A percentile compares a stretch with the other conserved stretches of the same genome.
These are phyloP conservation scores for Microcyclosporella mali DNA, from an alignment of 2,329 filamentous ascomycete genomes.

Conservation along the genomic window DNA sequence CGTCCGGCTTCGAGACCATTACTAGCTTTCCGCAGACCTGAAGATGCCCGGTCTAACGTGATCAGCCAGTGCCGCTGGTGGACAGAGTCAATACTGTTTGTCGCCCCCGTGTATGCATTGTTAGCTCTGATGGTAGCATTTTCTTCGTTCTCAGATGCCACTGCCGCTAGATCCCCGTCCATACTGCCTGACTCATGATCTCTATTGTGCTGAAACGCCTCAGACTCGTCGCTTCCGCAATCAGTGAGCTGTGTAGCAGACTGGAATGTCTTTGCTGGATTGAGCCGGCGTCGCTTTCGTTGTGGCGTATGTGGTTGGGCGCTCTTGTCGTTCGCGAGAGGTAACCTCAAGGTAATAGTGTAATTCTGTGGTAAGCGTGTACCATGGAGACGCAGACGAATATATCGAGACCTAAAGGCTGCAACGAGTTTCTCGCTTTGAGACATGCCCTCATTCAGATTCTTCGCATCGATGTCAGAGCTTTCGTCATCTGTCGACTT, in stretches of 20 bases:
- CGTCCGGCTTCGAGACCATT: slow-evolving; percentile 23
- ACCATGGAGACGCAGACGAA: slow-evolving; percentile 39
- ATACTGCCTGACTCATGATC: slow-evolving; percentile 3
- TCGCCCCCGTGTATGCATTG: slow-evolving; percentile 62
- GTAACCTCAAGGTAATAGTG: slow-evolving; percentile 37
- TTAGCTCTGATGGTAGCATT: slow-evolving; percentile 46
- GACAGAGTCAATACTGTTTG: slow-evolving; percentile 60
- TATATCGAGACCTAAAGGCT: slow-evolving; percentile 35
- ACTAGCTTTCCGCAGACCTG: slow-evolving; percentile 48
- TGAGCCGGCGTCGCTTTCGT: slow-evolving; percentile 25
- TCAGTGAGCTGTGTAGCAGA: slow-evolving; percentile 7
- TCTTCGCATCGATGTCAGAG: slow-evolving; percentile 24
- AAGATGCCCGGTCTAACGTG: slow-evolving; percentile 53
- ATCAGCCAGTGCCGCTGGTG: slow-evolving; percentile 64
- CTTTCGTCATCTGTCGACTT: slow-evolving; percentile 31
- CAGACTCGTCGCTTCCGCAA: slow-evolving; percentile 17
- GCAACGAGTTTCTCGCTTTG: slow-evolving; percentile 35
- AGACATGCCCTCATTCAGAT: slow-evolving; percentile 2
- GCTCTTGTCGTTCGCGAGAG: slow-evolving; percentile 30
- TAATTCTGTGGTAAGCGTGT: slow-evolving; percentile 35
- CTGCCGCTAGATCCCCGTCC: slow-evolving; percentile 17
- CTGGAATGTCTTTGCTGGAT: slow-evolving; percentile 13
- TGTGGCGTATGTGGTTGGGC: slow-evolving; percentile 23
- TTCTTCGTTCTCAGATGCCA: slow-evolving; percentile 36
- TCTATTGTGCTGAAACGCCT: not conserved